A percentile compares a stretch with the other conserved stretches of the same genome.
These are phyloP conservation scores for Xylaria longipes DNA, from an alignment of 495 filamentous ascomycete species.

Conservation along the genomic window DNA sequence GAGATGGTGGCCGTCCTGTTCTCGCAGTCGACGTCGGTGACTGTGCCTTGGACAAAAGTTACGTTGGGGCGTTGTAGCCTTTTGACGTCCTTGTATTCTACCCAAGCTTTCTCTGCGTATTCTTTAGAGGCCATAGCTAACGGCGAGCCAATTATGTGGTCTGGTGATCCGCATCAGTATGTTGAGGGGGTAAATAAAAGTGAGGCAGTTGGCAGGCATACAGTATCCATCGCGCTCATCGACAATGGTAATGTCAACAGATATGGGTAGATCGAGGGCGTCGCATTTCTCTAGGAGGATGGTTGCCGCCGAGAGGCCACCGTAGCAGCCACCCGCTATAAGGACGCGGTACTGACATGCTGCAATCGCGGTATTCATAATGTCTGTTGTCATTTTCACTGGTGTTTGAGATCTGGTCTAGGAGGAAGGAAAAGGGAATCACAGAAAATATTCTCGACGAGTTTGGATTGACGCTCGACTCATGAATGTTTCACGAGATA, in stretches of 20 bases:
- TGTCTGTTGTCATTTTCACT: constrained; percentile 16
- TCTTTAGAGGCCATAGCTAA: constrained; percentile 63
- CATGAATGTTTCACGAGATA: constrained; percentile 11
- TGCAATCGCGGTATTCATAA: constrained; percentile 12
- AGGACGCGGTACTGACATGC: constrained; percentile 49
- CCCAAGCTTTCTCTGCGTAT: constrained; percentile 66
- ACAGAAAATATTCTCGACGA: neutral
- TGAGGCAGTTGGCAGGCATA: constrained; percentile 40
- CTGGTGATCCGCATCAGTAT: constrained; percentile 36
- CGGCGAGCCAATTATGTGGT: constrained; percentile 69
- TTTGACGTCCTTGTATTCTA: constrained; percentile 64
- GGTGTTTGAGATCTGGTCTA: constrained; percentile 10
- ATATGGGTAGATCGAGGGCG: constrained; percentile 46
- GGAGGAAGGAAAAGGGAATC: neutral
- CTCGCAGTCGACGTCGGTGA: constrained; percentile 58
- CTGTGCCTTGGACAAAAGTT: constrained; percentile 62
- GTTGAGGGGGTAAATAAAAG: neutral
- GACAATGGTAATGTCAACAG: constrained; percentile 68
- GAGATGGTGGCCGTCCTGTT: constrained; percentile 57
- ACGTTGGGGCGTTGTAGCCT: constrained; percentile 60
- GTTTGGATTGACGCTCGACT: neutral
- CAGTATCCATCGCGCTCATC: constrained; percentile 77
- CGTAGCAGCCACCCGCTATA: constrained; percentile 70
- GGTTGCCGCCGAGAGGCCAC: constrained; percentile 64
- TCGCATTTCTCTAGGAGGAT: constrained; percentile 66